Evolutionary conservation across 257 asterid species (phyloP).

Genomic region (Solanum infundibuliforme): DNA sequence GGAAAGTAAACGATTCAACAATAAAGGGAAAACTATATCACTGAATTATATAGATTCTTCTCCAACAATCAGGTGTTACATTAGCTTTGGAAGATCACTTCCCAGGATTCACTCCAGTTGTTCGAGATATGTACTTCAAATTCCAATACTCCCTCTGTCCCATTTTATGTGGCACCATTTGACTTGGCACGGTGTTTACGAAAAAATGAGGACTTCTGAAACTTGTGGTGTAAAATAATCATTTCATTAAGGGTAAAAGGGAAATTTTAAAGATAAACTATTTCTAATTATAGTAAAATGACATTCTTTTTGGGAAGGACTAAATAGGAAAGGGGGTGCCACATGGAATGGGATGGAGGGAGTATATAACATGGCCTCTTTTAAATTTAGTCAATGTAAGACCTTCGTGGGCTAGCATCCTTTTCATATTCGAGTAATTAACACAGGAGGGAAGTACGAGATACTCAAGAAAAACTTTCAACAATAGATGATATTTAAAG

Average conservation of each 20-base stretch:
- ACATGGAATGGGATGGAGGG: not conserved
- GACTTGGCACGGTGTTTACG: not conserved
- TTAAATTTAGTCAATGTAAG: not conserved
- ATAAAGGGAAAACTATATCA: not conserved
- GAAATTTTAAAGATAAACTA: not conserved
- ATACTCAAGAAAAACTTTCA: not conserved
- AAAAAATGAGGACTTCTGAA: not conserved
- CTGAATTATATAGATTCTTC: not conserved
- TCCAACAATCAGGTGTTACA: not conserved
- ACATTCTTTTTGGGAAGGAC: not conserved
- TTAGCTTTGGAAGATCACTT: not conserved
- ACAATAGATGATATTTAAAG: not conserved
- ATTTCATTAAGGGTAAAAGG: not conserved
- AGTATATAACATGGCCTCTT: not conserved
- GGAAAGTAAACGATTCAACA: not conserved
- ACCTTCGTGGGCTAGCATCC: not conserved
- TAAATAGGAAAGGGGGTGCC: not conserved
- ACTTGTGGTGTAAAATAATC: not conserved
- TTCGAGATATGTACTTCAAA: not conserved
- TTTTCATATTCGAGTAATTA: not conserved
- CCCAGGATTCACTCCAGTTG: not conserved
- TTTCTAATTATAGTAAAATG: not conserved
- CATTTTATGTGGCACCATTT: not conserved
- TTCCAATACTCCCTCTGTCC: not conserved
- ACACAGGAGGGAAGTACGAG: not conserved